Percentiles rank a stretch among this genome's conserved stretches.
These are phyloP conservation scores for Boeremia exigua DNA, from an alignment of 2,329 filamentous ascomycete species.

Conservation along the genomic window DNA sequence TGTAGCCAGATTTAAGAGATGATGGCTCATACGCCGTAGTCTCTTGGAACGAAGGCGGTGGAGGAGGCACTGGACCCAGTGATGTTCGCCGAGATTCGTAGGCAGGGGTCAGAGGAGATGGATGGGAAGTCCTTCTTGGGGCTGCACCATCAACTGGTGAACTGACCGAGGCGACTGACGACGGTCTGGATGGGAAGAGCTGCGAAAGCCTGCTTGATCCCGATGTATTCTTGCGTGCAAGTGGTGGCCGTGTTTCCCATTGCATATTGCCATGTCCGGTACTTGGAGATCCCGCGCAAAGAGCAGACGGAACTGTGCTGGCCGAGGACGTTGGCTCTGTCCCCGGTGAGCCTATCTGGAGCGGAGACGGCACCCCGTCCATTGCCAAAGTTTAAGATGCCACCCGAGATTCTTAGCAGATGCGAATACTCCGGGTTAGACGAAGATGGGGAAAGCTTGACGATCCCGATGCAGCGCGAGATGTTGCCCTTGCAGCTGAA, in stretches of 20 bases:
- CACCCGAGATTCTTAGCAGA: background rate
- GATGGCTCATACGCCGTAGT: slow-evolving; percentile 39
- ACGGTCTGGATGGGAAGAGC: slow-evolving; percentile 44
- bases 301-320: slow-evolving; percentile 34
- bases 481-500: slow-evolving; percentile 19
- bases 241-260: slow-evolving; percentile 30
- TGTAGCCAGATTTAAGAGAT: slow-evolving; percentile 27
- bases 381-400: slow-evolving; percentile 19
- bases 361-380: slow-evolving; percentile 38
- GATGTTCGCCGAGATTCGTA: slow-evolving; percentile 37
- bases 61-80: slow-evolving; percentile 31
- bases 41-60: slow-evolving; percentile 40
- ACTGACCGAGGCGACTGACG: slow-evolving; percentile 34
- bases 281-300: slow-evolving; percentile 40
- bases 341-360: slow-evolving; percentile 38
- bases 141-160: slow-evolving; percentile 23
- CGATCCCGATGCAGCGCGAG: background rate
- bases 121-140: slow-evolving; percentile 38
- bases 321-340: slow-evolving; percentile 26
- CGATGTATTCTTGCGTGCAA: slow-evolving; percentile 37
- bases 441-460: background rate
- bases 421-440: background rate
- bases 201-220: slow-evolving; percentile 45
- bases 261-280: slow-evolving; percentile 20
- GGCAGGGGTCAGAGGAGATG: slow-evolving; percentile 37